A percentile compares a stretch with the other conserved stretches of the same genome.
Conservation (phyloP, 805 yeast genomes). For the Candida maltosa region DNA sequence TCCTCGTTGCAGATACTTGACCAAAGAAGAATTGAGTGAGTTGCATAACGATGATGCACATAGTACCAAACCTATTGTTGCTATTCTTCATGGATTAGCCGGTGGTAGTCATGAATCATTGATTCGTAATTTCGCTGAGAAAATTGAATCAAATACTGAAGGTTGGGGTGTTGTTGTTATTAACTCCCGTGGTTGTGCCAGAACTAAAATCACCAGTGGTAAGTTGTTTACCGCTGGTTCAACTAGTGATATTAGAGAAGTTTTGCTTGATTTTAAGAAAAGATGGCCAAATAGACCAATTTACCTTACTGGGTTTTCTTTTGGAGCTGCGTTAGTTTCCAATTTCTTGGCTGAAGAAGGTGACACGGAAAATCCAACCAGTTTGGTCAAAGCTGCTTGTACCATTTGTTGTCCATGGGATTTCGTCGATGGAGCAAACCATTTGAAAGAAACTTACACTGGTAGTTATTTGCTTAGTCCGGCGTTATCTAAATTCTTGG, state of each 20-base stretch:
- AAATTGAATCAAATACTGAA: conserved; percentile 27
- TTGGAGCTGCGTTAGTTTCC: conserved; percentile 70
- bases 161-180: conserved; percentile 65
- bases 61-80: conserved; percentile 52
- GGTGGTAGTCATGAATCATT: conserved; percentile 86
- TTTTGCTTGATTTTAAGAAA: conserved; percentile 47
- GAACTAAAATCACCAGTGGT: conserved; percentile 66
- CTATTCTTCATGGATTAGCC: conserved; percentile 72
- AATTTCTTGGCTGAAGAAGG: conserved; percentile 72
- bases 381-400: conserved; percentile 47
- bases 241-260: conserved; percentile 64
- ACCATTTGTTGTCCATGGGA: conserved; percentile 75
- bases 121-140: conserved; percentile 55
- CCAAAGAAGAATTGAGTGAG: conserved; percentile 41
- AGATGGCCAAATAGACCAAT: conserved; percentile 60
- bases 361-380: conserved; percentile 25
- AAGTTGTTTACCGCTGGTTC: conserved; percentile 67
- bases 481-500: conserved; percentile 27
- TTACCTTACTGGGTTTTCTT: conserved; percentile 73
- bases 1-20: conserved; percentile 50
- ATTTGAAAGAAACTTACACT: conserved; percentile 35
- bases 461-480: conserved; percentile 34
- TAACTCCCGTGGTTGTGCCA: conserved; percentile 75
- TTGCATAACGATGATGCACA: conserved; percentile 14
- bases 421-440: conserved; percentile 45